Base-by-base conservation (phyloP, 2,329 filamentous ascomycete genomes). In the Phoma herbarum region DNA sequence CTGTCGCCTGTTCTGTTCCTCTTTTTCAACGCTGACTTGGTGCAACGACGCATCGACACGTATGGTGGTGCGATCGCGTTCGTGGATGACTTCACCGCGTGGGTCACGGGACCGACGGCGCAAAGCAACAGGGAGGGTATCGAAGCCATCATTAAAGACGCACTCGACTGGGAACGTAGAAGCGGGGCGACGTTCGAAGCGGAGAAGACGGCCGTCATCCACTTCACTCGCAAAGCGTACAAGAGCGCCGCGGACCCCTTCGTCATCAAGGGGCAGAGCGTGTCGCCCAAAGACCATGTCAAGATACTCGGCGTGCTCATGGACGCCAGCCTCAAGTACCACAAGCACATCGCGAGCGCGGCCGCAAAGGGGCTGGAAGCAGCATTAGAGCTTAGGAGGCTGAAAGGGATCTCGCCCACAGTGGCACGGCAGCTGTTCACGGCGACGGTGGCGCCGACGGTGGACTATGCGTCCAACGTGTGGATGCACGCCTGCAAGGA, bases 131-230 rank as follows among this genome's bases (percentile, higher is more conserved):
- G 29, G 29, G 29, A 31, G 29, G 29, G 29, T 31, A 31, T 31
- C 12, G 12, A 31, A 31, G 29, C 29, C 8, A 31, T 31, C 12
- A 31, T 31, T 31, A 31, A 14, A 31, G 29, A 31, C 29, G 12
- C 29, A 31, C 29, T 31, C 8, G 29, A 31, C 29, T 31, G 12
- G 29, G 31, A 69, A 47, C 63, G 33, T 26, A 66, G 61, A 33
- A 75, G 43, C 26, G 16, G 43, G 43, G 43, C 43, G n/a, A 45
- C 26, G 26, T 45, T 76, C 60, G 60, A 74, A 64, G 67, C 64
- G 20, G 68, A 73, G 25, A 76, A 76, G 65, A 77, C 67, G 33
- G 66, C 66, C 8, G 64, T 74, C 33, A 74, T 75, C 63, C 62
- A 75, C 66, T 76, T 77, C 56, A 69, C 71, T 14, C 49, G 65